Evolutionary conservation across 176 grass and related monocot species (phyloP).

Genomic region (Musa beccarii): DNA sequence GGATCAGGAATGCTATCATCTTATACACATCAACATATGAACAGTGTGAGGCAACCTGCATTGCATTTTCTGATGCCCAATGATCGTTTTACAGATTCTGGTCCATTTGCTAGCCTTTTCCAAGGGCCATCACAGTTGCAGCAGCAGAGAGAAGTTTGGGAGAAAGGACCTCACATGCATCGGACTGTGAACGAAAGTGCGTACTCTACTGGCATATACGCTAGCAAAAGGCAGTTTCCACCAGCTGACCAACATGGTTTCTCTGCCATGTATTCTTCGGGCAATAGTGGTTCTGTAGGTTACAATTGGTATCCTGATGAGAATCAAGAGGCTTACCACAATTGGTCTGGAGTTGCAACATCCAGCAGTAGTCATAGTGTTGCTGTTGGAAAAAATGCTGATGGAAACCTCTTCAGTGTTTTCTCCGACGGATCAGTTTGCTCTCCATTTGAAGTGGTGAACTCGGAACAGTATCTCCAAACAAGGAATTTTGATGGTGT

Average conservation of each 20-base stretch:
- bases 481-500: slow-evolving; percentile 22
- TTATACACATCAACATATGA: slow-evolving; percentile 16
- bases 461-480: slow-evolving; percentile 23
- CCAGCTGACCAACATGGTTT: slow-evolving; percentile 24
- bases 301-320: slow-evolving; percentile 30
- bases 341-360: slow-evolving; percentile 25
- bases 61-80: slow-evolving; percentile 27
- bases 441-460: slow-evolving; percentile 16
- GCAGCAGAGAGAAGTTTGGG: slow-evolving; percentile 11
- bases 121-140: slow-evolving; percentile 25
- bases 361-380: slow-evolving; percentile 21
- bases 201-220: slow-evolving; percentile 21
- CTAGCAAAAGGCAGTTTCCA: slow-evolving; percentile 19
- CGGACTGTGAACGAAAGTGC: slow-evolving; percentile 23
- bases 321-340: slow-evolving; percentile 17
- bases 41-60: slow-evolving; percentile 22
- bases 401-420: slow-evolving; percentile 39
- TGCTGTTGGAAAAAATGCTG: slow-evolving; percentile 22
- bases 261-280: slow-evolving; percentile 3
- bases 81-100: slow-evolving; percentile 6
- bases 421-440: slow-evolving; percentile 22
- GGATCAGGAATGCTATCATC: slow-evolving; percentile 16
- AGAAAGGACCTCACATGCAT: slow-evolving; percentile 15
- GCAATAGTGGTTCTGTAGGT: slow-evolving; percentile 14
- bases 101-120: slow-evolving; percentile 22